These are phyloP conservation scores for Venturia carpophila DNA, from an alignment of 2,329 filamentous ascomycete genomes.

Conservation along the genomic window DNA sequence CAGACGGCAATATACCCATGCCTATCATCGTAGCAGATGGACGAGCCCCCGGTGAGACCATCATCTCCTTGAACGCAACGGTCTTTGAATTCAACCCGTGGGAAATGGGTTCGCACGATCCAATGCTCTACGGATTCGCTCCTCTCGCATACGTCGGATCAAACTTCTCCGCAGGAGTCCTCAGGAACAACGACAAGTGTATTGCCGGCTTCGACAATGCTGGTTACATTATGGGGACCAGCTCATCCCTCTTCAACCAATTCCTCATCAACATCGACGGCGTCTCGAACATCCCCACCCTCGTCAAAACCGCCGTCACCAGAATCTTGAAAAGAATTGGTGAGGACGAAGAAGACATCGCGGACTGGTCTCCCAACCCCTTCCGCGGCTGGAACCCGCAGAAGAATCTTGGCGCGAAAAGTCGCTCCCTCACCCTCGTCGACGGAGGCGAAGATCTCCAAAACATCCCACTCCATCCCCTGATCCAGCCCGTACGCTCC, in stretches of 20 bases:
- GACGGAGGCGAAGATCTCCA: conserved; percentile 73
- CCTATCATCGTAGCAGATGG: conserved; percentile 66
- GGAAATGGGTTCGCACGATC: conserved; percentile 71
- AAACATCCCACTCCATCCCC: conserved; percentile 70
- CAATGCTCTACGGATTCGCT: conserved; percentile 62
- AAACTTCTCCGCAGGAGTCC: conserved; percentile 55
- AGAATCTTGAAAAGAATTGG: conserved; percentile 50
- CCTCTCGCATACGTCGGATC: conserved; percentile 66
- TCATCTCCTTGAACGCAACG: conserved; percentile 64
- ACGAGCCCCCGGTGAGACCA: conserved; percentile 51
- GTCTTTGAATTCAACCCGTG: conserved; percentile 72
- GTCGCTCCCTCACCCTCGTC: conserved; percentile 57
- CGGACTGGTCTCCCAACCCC: conserved; percentile 66
- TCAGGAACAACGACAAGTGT: conserved; percentile 53
- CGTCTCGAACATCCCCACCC: conserved; percentile 39
- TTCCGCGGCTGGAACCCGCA: conserved; percentile 59
- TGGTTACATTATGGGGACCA: conserved; percentile 80
- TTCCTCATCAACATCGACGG: conserved; percentile 59
- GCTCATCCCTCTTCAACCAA: conserved; percentile 75
- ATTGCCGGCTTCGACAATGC: conserved; percentile 74
- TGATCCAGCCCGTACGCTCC: conserved; percentile 63
- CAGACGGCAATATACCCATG: conserved; percentile 56
- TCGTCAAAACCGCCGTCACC: conserved; percentile 46
- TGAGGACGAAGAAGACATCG: conserved; percentile 60
- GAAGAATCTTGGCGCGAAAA: conserved; percentile 50